Evolutionary conservation across 2,329 filamentous ascomycete species (phyloP).

Genomic region (Pseudonectria buxi): DNA sequence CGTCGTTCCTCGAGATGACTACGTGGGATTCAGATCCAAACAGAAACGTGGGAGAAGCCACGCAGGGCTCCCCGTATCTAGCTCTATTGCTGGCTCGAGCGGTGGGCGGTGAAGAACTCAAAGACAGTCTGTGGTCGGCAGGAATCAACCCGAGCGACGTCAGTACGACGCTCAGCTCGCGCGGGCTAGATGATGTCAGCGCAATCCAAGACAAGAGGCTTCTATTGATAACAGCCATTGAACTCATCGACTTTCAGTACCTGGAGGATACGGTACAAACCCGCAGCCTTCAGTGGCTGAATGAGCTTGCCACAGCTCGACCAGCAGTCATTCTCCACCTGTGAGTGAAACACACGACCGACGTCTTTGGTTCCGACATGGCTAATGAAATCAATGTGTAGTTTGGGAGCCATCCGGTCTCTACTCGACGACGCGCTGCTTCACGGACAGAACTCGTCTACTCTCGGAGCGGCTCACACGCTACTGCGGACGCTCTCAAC

Average conservation of each 20-base stretch:
- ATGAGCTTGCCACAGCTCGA: conserved; percentile 46
- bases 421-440: conserved; percentile 56
- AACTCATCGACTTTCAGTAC: conserved; percentile 59
- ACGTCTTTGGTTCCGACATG: background rate
- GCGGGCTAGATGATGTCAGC: conserved; percentile 27
- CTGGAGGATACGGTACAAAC: conserved; percentile 57
- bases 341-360: conserved; percentile 34
- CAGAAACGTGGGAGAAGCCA: conserved; percentile 10
- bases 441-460: conserved; percentile 55
- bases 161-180: conserved; percentile 15
- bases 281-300: conserved; percentile 53
- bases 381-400: conserved; percentile 20
- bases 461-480: conserved; percentile 53
- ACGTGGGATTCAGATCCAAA: conserved; percentile 14
- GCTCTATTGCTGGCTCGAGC: conserved; percentile 52
- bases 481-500: conserved; percentile 53
- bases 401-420: conserved; percentile 48
- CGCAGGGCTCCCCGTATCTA: conserved; percentile 49
- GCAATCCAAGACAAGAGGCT: conserved; percentile 54
- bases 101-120: conserved; percentile 51
- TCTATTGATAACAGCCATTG: conserved; percentile 55
- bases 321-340: conserved; percentile 52
- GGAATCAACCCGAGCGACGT: conserved; percentile 41
- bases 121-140: conserved; percentile 55
- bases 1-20: conserved; percentile 48